A percentile compares a stretch with the other conserved stretches of the same genome.
Conservation (phyloP, 345 rosid species). For the Garcia nutans region DNA sequence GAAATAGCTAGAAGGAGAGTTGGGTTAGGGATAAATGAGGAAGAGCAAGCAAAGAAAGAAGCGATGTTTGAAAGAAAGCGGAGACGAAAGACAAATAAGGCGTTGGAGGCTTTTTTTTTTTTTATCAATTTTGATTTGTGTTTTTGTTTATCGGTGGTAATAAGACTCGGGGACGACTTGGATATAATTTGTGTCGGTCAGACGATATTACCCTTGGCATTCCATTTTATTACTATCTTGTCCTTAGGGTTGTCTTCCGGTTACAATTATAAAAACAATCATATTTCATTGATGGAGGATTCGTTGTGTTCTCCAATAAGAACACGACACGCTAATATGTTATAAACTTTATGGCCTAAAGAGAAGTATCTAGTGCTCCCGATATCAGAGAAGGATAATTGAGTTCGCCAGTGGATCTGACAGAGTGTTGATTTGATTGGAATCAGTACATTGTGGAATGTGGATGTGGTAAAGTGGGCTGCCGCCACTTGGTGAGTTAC, state of each 20-base stretch:
- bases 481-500: too few relatives aligned
- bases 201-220: background rate
- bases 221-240: background rate
- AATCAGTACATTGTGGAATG: too few relatives aligned
- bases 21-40: slow-evolving; percentile 26
- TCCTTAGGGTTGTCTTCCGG: background rate
- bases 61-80: background rate
- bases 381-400: background rate
- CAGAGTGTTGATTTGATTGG: too few relatives aligned
- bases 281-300: background rate
- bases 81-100: background rate
- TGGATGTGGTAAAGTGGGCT: too few relatives aligned
- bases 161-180: slow-evolving; percentile 18
- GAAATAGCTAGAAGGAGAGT: background rate
- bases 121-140: background rate
- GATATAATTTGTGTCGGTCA: slow-evolving; percentile 5
- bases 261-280: background rate
- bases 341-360: background rate
- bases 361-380: background rate
- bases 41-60: slow-evolving; percentile 1
- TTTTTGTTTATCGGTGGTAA: slow-evolving; percentile 9
- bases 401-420: background rate
- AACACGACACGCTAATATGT: background rate
- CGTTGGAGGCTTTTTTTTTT: background rate
- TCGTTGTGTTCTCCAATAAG: background rate